Conservation (phyloP, 2,329 filamentous ascomycete genomes). For the Aspergillus fumigatiaffinis region DNA sequence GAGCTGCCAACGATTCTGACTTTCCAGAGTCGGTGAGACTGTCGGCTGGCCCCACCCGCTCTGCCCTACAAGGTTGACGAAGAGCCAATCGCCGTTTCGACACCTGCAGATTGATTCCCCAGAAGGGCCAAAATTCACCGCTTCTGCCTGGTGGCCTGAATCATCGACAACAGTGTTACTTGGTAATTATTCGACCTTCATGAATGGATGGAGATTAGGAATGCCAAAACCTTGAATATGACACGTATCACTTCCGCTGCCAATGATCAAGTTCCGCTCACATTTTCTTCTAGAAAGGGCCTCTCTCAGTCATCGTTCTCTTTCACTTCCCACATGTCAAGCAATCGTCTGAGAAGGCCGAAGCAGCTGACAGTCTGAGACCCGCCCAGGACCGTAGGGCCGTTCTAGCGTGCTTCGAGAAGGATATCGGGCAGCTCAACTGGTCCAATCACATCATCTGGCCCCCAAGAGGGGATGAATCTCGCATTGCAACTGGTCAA, state of each 20-base stretch:
- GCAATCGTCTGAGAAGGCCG: not conserved
- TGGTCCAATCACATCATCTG: not conserved
- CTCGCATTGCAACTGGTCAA: not conserved
- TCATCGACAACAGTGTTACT: not conserved
- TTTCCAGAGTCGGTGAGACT: slow-evolving; percentile 9
- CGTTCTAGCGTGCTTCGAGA: slow-evolving; percentile 28
- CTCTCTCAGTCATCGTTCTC: not conserved
- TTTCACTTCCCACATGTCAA: not conserved
- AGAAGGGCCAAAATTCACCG: slow-evolving; percentile 16
- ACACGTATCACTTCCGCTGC: not conserved
- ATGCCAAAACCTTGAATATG: not conserved
- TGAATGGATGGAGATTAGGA: not conserved
- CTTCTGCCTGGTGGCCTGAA: slow-evolving; percentile 12
- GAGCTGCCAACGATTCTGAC: slow-evolving; percentile 9
- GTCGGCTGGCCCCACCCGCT: slow-evolving; percentile 1
- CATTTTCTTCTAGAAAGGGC: too few species aligned
- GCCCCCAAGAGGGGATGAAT: not conserved
- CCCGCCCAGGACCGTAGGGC: not conserved
- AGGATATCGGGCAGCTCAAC: slow-evolving; percentile 8
- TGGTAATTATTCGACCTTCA: not conserved
- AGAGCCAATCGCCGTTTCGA: not conserved
- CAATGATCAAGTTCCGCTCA: too few species aligned
- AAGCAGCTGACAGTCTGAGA: not conserved
- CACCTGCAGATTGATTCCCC: not conserved
- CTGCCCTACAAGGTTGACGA: slow-evolving; percentile 9